Conservation (phyloP, 169 alveolate species). For the Babesia ovata region DNA sequence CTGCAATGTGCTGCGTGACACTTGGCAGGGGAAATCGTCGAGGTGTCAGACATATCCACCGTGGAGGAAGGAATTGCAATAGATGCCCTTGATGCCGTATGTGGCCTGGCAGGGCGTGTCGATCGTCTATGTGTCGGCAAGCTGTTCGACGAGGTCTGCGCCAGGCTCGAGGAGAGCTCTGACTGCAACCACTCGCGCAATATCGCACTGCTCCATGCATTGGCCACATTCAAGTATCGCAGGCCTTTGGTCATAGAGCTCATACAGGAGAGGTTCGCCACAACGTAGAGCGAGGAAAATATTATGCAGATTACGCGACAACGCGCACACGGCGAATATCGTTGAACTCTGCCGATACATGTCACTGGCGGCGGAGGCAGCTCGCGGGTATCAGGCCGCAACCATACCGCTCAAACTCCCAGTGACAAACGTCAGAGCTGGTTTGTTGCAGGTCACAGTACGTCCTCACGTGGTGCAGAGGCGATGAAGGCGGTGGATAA, state of each 20-base stretch:
- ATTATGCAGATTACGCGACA: conserved; percentile 21
- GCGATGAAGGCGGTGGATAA: conserved; percentile 38
- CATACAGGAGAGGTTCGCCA: conserved; percentile 25
- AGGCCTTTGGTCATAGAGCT: conserved; percentile 25
- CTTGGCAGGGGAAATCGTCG: conserved; percentile 51
- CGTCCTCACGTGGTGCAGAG: conserved; percentile 13
- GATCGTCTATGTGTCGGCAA: conserved; percentile 36
- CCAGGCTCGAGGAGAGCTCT: conserved; percentile 20
- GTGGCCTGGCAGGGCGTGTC: conserved; percentile 23
- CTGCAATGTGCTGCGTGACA: background rate
- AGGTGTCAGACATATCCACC: conserved; percentile 43
- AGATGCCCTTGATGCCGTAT: conserved; percentile 42
- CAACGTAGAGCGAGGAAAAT: background rate
- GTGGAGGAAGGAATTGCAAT: conserved; percentile 32
- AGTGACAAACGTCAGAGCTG: conserved; percentile 12
- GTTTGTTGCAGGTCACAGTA: background rate
- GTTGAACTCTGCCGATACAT: conserved; percentile 52
- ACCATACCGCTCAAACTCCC: background rate
- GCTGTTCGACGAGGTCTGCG: conserved; percentile 49
- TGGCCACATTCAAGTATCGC: conserved; percentile 46
- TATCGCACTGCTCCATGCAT: conserved; percentile 34
- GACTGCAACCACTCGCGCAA: conserved; percentile 41
- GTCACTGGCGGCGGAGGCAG: conserved; percentile 9
- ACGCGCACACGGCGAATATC: conserved; percentile 28
- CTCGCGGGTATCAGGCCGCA: background rate